Evolutionary conservation across 805 yeast species (phyloP).

Genomic region (Phaffomyces thermotolerans): DNA sequence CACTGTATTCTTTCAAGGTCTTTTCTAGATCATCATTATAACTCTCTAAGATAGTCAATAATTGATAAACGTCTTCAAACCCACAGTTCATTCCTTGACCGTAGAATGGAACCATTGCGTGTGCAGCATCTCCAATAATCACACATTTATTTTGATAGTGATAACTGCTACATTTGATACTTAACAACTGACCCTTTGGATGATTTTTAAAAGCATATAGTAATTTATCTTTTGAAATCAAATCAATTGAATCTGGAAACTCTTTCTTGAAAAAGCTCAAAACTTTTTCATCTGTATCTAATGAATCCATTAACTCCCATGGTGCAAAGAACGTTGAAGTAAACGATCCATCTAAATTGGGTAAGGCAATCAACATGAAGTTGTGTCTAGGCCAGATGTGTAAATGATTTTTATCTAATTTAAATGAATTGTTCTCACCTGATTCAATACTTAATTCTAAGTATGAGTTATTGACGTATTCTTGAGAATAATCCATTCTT

Average conservation of each 20-base stretch:
- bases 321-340: constrained; percentile 88
- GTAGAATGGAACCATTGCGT: constrained; percentile 95
- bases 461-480: constrained; percentile 78
- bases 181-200: constrained; percentile 76
- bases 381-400: constrained; percentile 91
- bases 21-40: constrained; percentile 2
- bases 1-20: constrained; percentile 12
- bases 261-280: constrained; percentile 46
- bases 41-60: constrained; percentile 35
- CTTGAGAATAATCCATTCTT: constrained; percentile 66
- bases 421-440: constrained; percentile 29
- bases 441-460: constrained; percentile 75
- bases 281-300: constrained; percentile 39
- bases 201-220: constrained; percentile 43
- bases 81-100: constrained; percentile 98
- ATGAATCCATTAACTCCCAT: constrained; percentile 52
- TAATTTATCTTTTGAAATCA: constrained; percentile 57
- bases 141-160: constrained; percentile 55
- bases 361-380: constrained; percentile 84
- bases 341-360: constrained; percentile 80
- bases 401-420: constrained; percentile 54
- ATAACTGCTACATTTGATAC: constrained; percentile 64
- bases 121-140: constrained; percentile 89
- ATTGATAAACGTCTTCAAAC: constrained; percentile 76
- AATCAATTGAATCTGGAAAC: constrained; percentile 67